Conservation (phyloP, 345 rosid genomes). For the Balakata baccata region DNA sequence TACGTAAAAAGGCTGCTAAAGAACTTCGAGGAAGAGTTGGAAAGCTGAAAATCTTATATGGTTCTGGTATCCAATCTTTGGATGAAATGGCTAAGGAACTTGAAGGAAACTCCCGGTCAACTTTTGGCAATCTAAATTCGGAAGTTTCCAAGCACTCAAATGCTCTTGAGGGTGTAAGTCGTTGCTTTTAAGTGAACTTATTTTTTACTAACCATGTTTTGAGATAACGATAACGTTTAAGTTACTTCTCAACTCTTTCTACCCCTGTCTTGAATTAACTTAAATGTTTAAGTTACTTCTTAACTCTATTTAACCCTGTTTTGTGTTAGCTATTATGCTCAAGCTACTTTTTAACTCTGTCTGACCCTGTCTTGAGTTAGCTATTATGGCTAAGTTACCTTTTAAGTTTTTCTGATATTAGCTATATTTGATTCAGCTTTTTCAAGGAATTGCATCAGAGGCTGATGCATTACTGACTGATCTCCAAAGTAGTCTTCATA, state of each 20-base stretch:
- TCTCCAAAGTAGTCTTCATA: slow-evolving; percentile 74
- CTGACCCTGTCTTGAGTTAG: slow-evolving; percentile 11
- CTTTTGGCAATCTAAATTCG: slow-evolving; percentile 67
- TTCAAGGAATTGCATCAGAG: slow-evolving; percentile 77
- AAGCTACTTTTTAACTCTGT: too few relatives aligned
- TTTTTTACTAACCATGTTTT: slow-evolving; percentile 14
- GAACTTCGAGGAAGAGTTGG: slow-evolving; percentile 74
- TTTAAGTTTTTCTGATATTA: neutral
- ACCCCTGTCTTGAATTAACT: slow-evolving; percentile 7
- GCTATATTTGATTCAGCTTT: slow-evolving; percentile 56
- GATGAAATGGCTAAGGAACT: slow-evolving; percentile 75
- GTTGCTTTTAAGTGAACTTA: slow-evolving; percentile 1
- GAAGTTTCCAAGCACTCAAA: slow-evolving; percentile 82
- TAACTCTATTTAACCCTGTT: too few relatives aligned
- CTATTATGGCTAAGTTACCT: neutral
- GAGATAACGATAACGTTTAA: neutral
- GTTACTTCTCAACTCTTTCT: neutral
- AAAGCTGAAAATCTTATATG: slow-evolving; percentile 58
- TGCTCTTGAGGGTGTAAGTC: slow-evolving; percentile 74
- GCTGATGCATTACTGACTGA: slow-evolving; percentile 76
- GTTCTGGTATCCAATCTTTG: slow-evolving; percentile 72
- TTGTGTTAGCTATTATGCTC: too few relatives aligned
- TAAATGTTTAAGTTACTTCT: neutral
- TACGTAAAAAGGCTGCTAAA: slow-evolving; percentile 65
- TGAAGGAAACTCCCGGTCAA: slow-evolving; percentile 75